Base-by-base conservation (phyloP, 331 rosid genomes). In the Quercus tomentella region DNA sequence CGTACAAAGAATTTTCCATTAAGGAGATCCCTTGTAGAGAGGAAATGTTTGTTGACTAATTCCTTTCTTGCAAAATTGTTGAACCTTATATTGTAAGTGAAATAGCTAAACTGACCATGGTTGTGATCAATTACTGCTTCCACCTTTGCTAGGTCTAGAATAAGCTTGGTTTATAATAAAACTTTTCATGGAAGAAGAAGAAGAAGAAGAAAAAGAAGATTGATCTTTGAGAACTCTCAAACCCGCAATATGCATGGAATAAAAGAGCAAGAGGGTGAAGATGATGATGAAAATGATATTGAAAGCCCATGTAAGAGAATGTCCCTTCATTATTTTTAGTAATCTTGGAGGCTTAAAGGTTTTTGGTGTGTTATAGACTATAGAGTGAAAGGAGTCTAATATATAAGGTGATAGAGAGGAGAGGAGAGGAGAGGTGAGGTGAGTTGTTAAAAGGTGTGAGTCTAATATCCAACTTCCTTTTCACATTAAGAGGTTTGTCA, bases 91-190 rank as follows among this genome's bases (percentile, higher is more conserved):
- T 41, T 41, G 45, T 41, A 41, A 41, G 45, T 41, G 7, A 41
- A 6, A 41, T 41, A 28, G 12, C 15, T 52, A 63, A 76, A 45
- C 71, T 2, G 4, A 28, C 20, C 2, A 45, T 61, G 37, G 22
- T 17, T 20, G 31, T 62, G 18, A 0, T 87, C 86, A 90, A 62
- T 92, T 94, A 41, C 97, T 93, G 4, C 88, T 72, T 74, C 97
- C 97, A 37, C 80, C 80, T 69, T 22, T 88, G 88, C 88, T 89
- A 52, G 97, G 92, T 5, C 93, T 92, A 5, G 92, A 91, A 81
- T 83, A 82, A 66, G 92, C 92, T 28, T 43, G 79, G 57, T 54
- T 80, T 55, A 84, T 14, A 56, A 81, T 62, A 9, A 74, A 72
- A 77, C 55, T 72, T 66, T 56, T 78, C 8, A 75, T 54, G 16